Evolutionary conservation across 768 basidiomycete species (phyloP).

Genomic region (Russula foetens): DNA sequence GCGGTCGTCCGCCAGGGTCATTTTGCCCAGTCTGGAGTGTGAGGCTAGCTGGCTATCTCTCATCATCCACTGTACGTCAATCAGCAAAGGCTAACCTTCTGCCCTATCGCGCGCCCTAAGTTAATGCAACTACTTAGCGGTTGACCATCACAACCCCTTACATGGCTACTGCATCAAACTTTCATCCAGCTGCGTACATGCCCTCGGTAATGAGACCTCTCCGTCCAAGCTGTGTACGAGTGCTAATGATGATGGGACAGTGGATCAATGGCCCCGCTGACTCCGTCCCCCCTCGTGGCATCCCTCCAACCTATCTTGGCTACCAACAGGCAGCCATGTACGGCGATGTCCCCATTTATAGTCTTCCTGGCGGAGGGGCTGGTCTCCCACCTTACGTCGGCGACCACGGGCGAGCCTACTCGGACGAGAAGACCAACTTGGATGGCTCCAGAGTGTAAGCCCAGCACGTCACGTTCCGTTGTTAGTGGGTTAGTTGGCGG

Average conservation of each 20-base stretch:
- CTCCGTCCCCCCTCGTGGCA: slow-evolving; percentile 5
- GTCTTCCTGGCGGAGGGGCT: slow-evolving; percentile 14
- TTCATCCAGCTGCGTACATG: slow-evolving; percentile 35
- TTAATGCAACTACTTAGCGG: slow-evolving; percentile 25
- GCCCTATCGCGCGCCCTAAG: not conserved
- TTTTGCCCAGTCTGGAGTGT: slow-evolving; percentile 36
- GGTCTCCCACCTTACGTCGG: slow-evolving; percentile 24
- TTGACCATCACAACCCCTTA: slow-evolving; percentile 34
- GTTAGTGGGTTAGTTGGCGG: not conserved
- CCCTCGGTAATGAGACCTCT: slow-evolving; percentile 32
- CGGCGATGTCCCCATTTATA: slow-evolving; percentile 37
- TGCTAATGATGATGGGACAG: slow-evolving; percentile 20
- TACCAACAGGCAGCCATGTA: slow-evolving; percentile 26
- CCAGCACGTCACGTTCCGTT: not conserved
- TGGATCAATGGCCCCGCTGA: slow-evolving; percentile 36
- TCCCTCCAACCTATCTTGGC: slow-evolving; percentile 6
- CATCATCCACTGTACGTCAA: slow-evolving; percentile 29
- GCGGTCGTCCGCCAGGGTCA: slow-evolving; percentile 21
- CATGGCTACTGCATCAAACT: slow-evolving; percentile 27
- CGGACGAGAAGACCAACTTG: slow-evolving; percentile 25
- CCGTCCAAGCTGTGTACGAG: not conserved
- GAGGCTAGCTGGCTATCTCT: slow-evolving; percentile 33
- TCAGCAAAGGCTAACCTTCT: not conserved
- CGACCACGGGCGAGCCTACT: slow-evolving; percentile 20
- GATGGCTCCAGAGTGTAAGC: slow-evolving; percentile 21